Conservation (phyloP, 768 basidiomycete species). For the Suillus plorans region DNA sequence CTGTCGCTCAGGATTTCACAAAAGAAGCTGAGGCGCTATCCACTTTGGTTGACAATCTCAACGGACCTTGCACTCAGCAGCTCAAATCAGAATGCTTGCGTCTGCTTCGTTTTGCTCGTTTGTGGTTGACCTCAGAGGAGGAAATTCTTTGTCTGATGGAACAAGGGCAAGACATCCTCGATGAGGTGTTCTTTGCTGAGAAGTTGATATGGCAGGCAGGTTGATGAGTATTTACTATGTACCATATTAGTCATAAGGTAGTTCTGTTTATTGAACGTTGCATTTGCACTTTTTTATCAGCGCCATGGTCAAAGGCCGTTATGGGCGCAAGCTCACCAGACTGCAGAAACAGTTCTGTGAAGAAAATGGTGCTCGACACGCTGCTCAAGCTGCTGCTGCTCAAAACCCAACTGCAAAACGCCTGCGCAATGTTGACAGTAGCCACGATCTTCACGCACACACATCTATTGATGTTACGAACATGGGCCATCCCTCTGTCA, state of each 20-base stretch:
- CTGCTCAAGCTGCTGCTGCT: neutral
- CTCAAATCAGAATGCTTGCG: neutral
- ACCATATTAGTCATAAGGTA: neutral
- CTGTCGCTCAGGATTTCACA: neutral
- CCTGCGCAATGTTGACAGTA: neutral
- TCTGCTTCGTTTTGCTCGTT: neutral
- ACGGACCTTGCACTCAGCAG: neutral
- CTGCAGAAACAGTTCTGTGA: neutral
- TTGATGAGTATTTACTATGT: neutral
- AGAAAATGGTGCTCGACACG: neutral
- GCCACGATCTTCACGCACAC: neutral
- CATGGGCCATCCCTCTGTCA: neutral
- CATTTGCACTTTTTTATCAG: neutral
- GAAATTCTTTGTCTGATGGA: neutral
- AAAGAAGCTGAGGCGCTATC: neutral
- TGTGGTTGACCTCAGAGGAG: neutral
- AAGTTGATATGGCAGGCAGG: slow-evolving; percentile 1
- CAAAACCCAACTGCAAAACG: neutral
- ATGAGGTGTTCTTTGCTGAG: neutral
- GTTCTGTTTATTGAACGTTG: no score
- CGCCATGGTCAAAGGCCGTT: neutral
- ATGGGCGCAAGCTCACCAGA: neutral
- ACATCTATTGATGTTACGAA: neutral
- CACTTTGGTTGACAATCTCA: neutral
- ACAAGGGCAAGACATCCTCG: neutral